Base-by-base conservation (phyloP, 768 basidiomycete genomes). In the Inosperma sp. region DNA sequence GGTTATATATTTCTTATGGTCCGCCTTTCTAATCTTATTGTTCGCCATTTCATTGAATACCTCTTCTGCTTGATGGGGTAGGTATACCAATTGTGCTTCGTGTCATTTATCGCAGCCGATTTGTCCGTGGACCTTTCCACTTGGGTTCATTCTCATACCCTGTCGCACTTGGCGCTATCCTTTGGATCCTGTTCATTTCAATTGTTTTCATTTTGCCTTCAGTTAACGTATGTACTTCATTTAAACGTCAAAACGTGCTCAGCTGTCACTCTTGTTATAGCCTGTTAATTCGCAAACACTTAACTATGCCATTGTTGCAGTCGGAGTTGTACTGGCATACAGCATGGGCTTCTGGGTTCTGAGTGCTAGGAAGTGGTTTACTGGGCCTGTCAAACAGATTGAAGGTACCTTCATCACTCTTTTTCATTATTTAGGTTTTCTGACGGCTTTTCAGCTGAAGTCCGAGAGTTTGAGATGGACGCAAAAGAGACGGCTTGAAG, bases 1-100 rank as follows among this genome's bases (percentile, higher is more conserved):
- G 86, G 0, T 68, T 88, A 9, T 88, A 88, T 59, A 84, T 84
- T 26, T 86, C 83, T 0, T 91, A 88, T 59, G 84, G 82, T 77
- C 51, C 23, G 70, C 16, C n/a, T n/a, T n/a, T 12, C 29, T 2
- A 36, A 13, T n/a, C 7, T 57, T 17, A 8, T 7, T 7, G 10
- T 16, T 29, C 23, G 4, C 10, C 21, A 16, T 14, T 9, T 8
- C 8, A n/a, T 12, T 19, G 37, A 6, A 40, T 37, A 22, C 9
- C 13, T n/a, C 21, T 17, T n/a, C 10, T 21, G 36, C 27, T 44
- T 42, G 19, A 29, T 19, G 27, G 9, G 22, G 5, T 54, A 81
- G 83, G 72, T 13, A 81, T 88, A 16, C 88, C 87, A 0, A 87
- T 89, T 53, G 76, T 78, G 0, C 72, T 88, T 8, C 78, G 84